Percentiles rank a stretch among this genome's conserved stretches.
Conservation (phyloP, 257 asterid genomes). For the Gardenia jasminoides region DNA sequence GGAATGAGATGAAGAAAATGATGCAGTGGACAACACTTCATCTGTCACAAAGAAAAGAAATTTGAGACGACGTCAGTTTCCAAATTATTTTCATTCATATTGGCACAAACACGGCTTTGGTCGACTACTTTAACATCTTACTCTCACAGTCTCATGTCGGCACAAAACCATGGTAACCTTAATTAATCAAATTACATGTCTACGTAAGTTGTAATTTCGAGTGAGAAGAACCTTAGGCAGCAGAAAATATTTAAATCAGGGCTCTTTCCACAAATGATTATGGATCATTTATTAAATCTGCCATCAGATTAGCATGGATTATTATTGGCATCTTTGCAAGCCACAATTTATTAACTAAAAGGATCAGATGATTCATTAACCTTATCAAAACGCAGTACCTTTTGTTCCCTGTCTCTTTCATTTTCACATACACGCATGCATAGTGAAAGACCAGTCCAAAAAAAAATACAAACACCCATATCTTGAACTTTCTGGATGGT, state of each 20-base stretch:
- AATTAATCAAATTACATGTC: constrained; percentile 7
- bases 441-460: background rate
- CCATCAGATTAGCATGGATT: constrained; percentile 6
- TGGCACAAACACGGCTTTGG: background rate
- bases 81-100: constrained; percentile 4
- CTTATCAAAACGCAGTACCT: constrained; percentile 5
- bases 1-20: background rate
- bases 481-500: background rate
- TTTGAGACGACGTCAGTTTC: background rate
- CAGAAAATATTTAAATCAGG: constrained; percentile 8
- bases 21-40: background rate
- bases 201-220: background rate
- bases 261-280: background rate
- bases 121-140: background rate
- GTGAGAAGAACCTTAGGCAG: too few species aligned
- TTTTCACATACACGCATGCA: constrained; percentile 2
- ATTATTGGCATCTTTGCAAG: constrained; percentile 12
- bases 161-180: background rate
- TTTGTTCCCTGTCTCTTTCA: background rate
- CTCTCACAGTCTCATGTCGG: background rate
- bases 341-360: background rate
- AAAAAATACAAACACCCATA: background rate
- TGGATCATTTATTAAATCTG: background rate
- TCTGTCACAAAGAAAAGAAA: background rate
- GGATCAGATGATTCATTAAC: constrained; percentile 24